Base-by-base conservation (phyloP, 352 stramenopile genomes). In the Globisporangium canariense region DNA sequence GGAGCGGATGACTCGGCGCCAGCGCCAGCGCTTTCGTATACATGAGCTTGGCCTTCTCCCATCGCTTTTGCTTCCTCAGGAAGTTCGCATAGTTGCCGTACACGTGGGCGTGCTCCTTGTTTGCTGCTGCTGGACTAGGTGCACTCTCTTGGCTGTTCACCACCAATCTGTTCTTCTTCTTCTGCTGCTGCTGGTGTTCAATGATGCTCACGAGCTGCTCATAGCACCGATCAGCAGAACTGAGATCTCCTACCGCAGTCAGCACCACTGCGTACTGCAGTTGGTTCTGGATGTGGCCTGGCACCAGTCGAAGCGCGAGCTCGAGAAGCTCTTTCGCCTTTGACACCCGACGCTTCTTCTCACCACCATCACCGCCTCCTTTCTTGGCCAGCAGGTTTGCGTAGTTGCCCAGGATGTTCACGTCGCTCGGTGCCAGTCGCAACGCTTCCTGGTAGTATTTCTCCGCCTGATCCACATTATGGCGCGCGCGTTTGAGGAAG, bases 391-490 rank as follows among this genome's bases (percentile, higher is more conserved):
- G 63, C 6, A 83, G 53, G 47, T 71, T 73, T 0, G 73, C 67
- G 55, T 80, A 83, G 51, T 66, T 67, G 7, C 73, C 68, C 36
- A 77, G 22, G 20, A 73, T 34, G 18, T 67, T 62, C 16, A 68
- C 67, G 30, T 80, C 70, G 3, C 60, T 57, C 2, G 70, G 64
- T 13, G 67, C 58, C 14, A 65, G 16, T 25, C 60, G 46, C 18
- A 80, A 46, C 3, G 70, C 75, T 38, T 60, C 50, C 28, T 71
- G 70, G 41, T 75, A 83, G 4, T 64, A 65, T 10, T 62, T 30
- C 56, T 83, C 73, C 13, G 73, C 75, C 36, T 53, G 16, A 0
- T 30, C n/a, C n/a, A 73, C 58, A 32, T 81, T 68, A 36, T 46
- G 22, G 2, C 67, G 59, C 38, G 62, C 50, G 10, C 66, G 55